These are phyloP conservation scores for Punctularia strigosozonata DNA, from an alignment of 768 basidiomycete species.

Conservation along the genomic window DNA sequence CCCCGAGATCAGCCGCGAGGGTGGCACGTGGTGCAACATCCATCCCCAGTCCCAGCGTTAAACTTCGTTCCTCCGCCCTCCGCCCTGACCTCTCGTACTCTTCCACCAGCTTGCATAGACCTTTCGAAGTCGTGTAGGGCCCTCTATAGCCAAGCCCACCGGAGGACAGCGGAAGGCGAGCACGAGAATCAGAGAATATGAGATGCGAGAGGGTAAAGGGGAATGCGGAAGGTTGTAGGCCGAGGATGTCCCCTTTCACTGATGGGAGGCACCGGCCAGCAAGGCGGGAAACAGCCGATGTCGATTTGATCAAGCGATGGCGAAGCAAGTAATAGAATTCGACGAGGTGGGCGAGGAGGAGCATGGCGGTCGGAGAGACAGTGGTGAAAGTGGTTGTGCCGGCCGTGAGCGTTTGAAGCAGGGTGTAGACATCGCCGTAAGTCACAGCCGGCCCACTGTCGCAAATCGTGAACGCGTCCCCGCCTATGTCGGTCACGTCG, in stretches of 20 bases:
- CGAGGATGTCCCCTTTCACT: conserved; percentile 19
- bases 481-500: conserved; percentile 72
- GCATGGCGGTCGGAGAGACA: conserved; percentile 52
- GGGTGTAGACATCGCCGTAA: conserved; percentile 49
- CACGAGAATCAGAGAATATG: conserved; percentile 27
- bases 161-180: conserved; percentile 18
- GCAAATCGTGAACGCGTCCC: conserved; percentile 53
- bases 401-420: conserved; percentile 42
- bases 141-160: conserved; percentile 26
- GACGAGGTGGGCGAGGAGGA: conserved; percentile 47
- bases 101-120: conserved; percentile 21
- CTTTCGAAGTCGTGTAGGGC: conserved; percentile 18
- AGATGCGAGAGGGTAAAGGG: conserved; percentile 23
- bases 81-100: conserved; percentile 18
- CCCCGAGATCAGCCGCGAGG: too few species aligned
- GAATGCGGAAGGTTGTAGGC: conserved; percentile 28
- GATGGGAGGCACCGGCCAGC: conserved; percentile 19
- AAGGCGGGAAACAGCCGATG: conserved; percentile 15
- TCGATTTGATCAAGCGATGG: conserved; percentile 22
- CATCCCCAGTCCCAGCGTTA: too few species aligned
- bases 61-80: conserved; percentile 11
- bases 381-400: conserved; percentile 42
- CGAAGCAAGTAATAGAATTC: conserved; percentile 43
- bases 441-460: conserved; percentile 56
- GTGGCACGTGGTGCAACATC: too few species aligned